Percentiles rank a stretch among this genome's conserved stretches.
Conservation (phyloP, 2,329 filamentous ascomycete genomes). For the Emmonsiellopsis sp. region DNA sequence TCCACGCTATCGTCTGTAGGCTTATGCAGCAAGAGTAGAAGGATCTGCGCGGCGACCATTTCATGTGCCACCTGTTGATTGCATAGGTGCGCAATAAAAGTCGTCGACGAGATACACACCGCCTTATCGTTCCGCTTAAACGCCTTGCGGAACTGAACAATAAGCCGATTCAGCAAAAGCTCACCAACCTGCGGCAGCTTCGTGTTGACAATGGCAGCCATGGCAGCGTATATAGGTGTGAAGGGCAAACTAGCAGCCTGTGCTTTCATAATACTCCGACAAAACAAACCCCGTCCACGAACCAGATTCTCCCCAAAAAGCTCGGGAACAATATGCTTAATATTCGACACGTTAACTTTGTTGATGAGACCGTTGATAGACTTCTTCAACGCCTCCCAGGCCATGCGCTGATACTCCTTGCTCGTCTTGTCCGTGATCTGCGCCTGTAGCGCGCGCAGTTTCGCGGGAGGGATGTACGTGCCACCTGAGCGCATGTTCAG, state of each 20-base stretch:
- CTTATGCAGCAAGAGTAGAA: slow-evolving; percentile 85
- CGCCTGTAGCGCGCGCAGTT: slow-evolving; percentile 82
- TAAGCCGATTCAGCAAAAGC: slow-evolving; percentile 71
- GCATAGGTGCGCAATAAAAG: slow-evolving; percentile 88
- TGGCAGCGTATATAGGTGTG: slow-evolving; percentile 90
- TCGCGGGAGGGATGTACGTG: slow-evolving; percentile 90
- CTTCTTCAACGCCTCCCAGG: slow-evolving; percentile 98
- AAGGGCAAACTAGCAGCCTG: slow-evolving; percentile 93
- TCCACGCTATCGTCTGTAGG: slow-evolving; percentile 96
- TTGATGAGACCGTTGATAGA: slow-evolving; percentile 98
- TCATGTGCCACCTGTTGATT: slow-evolving; percentile 96
- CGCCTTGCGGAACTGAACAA: slow-evolving; percentile 89
- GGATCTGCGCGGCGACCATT: slow-evolving; percentile 83
- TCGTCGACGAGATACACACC: slow-evolving; percentile 85
- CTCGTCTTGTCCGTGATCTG: slow-evolving; percentile 94
- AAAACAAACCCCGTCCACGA: slow-evolving; percentile 84
- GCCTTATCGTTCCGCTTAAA: slow-evolving; percentile 96
- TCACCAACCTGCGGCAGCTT: slow-evolving; percentile 94
- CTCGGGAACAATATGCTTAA: slow-evolving; percentile 94
- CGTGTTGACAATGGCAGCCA: slow-evolving; percentile 94
- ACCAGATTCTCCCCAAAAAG: slow-evolving; percentile 91
- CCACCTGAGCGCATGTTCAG: slow-evolving; percentile 88
- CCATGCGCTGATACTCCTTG: slow-evolving; percentile 98
- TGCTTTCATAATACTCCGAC: slow-evolving; percentile 95
- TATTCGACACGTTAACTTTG: slow-evolving; percentile 97